These are phyloP conservation scores for Mucor circinelloides DNA, from an alignment of 371 early-diverging fungal species.

Conservation along the genomic window DNA sequence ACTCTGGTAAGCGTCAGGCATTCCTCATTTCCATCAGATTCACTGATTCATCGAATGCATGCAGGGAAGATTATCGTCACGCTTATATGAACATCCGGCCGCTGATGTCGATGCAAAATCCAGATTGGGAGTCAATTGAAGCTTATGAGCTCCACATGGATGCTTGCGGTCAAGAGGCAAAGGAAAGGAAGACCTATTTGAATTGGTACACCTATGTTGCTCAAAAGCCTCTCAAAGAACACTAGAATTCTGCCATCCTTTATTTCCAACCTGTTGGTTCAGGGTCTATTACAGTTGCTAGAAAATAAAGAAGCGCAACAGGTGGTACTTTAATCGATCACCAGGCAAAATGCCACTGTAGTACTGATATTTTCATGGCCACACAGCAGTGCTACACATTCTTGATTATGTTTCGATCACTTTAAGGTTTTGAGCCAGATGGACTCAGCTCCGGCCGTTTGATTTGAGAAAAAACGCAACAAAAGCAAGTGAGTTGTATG, in stretches of 20 bases:
- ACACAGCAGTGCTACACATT: too few species aligned
- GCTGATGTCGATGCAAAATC: slow-evolving; percentile 7
- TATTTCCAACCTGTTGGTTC: background rate
- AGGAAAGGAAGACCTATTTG: background rate
- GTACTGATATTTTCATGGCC: too few species aligned
- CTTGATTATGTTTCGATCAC: too few species aligned
- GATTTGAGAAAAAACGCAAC: too few species aligned
- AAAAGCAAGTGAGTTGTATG: too few species aligned
- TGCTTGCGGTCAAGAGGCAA: slow-evolving; percentile 4
- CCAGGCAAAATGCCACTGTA: too few species aligned
- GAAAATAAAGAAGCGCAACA: too few species aligned
- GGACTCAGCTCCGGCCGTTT: too few species aligned
- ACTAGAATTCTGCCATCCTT: background rate
- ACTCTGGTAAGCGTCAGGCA: slow-evolving; percentile 1
- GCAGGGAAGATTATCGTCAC: slow-evolving; percentile 27
- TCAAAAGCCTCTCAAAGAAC: slow-evolving; percentile 14
- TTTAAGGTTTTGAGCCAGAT: too few species aligned
- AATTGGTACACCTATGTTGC: slow-evolving; percentile 11
- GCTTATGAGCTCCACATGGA: slow-evolving; percentile 6
- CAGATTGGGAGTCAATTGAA: slow-evolving; percentile 15
- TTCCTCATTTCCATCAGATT: background rate
- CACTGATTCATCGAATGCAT: background rate
- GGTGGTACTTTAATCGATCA: too few species aligned
- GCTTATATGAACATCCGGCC: slow-evolving; percentile 18
- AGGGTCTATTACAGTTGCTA: background rate